Evolutionary conservation across 148 eudicot species (phyloP).

Genomic region (Gaultheria prostrata): DNA sequence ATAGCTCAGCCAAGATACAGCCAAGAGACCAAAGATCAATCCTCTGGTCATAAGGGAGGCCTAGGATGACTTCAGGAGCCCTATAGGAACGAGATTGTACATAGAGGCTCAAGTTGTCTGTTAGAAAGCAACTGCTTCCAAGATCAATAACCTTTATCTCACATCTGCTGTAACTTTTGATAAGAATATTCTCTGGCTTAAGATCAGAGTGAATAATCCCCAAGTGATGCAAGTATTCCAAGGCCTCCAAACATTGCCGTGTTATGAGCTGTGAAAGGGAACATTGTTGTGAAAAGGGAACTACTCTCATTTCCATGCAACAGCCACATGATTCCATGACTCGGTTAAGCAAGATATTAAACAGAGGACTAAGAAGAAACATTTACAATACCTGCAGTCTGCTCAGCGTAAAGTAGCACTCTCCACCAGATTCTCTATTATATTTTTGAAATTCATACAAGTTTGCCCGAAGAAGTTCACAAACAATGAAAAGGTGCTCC

Average conservation of each 20-base stretch:
- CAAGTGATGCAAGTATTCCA: conserved; percentile 69
- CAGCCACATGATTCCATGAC: background rate
- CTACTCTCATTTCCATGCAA: background rate
- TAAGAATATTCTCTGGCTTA: conserved; percentile 89
- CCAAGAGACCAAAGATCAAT: conserved; percentile 97
- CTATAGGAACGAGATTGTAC: conserved; percentile 94
- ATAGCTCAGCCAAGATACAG: conserved; percentile 87
- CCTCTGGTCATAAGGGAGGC: conserved; percentile 87
- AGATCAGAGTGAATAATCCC: conserved; percentile 96
- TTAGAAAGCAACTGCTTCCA: conserved; percentile 92
- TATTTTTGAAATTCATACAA: conserved; percentile 92
- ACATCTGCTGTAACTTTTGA: conserved; percentile 85
- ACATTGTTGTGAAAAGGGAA: background rate
- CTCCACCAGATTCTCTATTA: conserved; percentile 82
- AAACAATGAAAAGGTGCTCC: conserved; percentile 98
- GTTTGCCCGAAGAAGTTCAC: conserved; percentile 92
- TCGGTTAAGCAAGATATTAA: background rate
- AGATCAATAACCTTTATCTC: conserved; percentile 95
- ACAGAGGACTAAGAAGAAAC: background rate
- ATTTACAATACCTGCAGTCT: conserved; percentile 77
- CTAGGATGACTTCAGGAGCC: conserved; percentile 97
- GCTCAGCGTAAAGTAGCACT: conserved; percentile 76
- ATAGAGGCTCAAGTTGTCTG: conserved; percentile 71
- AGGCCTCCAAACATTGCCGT: conserved; percentile 85
- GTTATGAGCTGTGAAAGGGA: conserved; percentile 55